Evolutionary conservation across 148 eudicot genomes (phyloP).

Genomic region (Drosera capensis): DNA sequence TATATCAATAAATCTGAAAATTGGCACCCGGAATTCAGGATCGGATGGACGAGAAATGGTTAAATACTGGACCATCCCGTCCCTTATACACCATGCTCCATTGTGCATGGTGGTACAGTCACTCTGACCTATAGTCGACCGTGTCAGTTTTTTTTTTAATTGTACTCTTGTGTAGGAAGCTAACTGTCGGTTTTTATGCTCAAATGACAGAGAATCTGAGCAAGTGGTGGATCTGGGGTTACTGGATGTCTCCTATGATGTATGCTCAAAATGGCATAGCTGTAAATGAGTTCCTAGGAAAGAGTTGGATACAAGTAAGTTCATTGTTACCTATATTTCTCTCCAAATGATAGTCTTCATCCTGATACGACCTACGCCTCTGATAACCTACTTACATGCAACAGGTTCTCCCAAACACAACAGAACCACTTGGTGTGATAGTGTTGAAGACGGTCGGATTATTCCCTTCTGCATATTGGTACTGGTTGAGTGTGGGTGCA

Average conservation of each 20-base stretch:
- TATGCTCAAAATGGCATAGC: conserved; percentile 28
- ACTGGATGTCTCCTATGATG: conserved; percentile 38
- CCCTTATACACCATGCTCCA: not conserved
- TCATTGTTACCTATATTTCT: not conserved
- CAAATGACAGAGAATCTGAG: conserved; percentile 26
- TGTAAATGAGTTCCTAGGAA: conserved; percentile 38
- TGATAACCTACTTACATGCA: not conserved
- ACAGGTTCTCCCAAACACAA: conserved; percentile 14
- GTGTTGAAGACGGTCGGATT: conserved; percentile 18
- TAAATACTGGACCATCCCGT: not conserved
- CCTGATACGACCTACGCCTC: not conserved
- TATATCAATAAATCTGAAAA: too few relatives aligned
- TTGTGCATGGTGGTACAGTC: too few relatives aligned
- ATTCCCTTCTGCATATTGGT: conserved; percentile 27
- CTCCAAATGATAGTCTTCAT: not conserved
- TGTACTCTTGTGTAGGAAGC: too few relatives aligned
- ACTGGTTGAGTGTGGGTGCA: conserved; percentile 48
- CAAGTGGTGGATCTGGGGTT: conserved; percentile 48
- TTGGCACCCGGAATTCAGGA: too few relatives aligned
- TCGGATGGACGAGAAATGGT: too few relatives aligned
- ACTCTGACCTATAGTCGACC: too few relatives aligned
- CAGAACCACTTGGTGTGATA: conserved; percentile 19
- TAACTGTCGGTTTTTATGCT: too few relatives aligned
- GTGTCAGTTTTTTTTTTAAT: not conserved
- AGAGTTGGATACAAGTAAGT: conserved; percentile 32